Evolutionary conservation across 169 alveolate genomes (phyloP).

Genomic region (Plasmodium cynomolgi): DNA sequence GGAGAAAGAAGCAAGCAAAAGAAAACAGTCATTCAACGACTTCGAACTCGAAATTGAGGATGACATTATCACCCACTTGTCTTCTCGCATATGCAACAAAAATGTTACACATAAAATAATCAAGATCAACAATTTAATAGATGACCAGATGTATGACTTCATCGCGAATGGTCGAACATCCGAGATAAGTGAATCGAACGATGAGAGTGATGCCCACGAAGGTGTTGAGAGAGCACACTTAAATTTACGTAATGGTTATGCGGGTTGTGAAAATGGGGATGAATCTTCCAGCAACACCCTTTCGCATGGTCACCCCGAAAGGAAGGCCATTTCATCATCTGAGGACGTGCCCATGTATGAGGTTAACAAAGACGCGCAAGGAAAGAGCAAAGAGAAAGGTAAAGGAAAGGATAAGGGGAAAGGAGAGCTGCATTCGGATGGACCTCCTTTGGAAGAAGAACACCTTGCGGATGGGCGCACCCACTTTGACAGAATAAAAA

Average conservation of each 20-base stretch:
- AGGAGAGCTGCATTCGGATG: neutral
- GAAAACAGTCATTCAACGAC: conserved; percentile 1
- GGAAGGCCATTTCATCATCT: neutral
- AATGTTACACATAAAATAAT: conserved; percentile 52
- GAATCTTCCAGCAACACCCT: neutral
- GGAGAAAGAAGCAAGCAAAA: neutral
- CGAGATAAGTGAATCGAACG: neutral
- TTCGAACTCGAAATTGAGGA: conserved; percentile 52
- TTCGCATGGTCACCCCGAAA: neutral
- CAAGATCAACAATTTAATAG: conserved; percentile 56
- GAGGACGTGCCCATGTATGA: neutral
- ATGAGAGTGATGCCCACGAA: neutral
- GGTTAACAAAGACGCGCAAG: neutral
- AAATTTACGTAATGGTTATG: neutral
- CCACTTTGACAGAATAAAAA: neutral
- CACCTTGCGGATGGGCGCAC: neutral
- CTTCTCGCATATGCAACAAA: conserved; percentile 20
- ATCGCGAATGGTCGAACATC: neutral
- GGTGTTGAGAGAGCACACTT: neutral
- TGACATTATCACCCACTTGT: conserved; percentile 9
- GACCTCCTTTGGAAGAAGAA: neutral
- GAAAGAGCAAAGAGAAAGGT: neutral
- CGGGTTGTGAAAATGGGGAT: neutral
- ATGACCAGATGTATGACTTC: conserved; percentile 10
- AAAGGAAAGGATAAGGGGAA: neutral